These are phyloP conservation scores for Zizania latifolia DNA, from an alignment of 176 grass and related monocot species.

Conservation along the genomic window DNA sequence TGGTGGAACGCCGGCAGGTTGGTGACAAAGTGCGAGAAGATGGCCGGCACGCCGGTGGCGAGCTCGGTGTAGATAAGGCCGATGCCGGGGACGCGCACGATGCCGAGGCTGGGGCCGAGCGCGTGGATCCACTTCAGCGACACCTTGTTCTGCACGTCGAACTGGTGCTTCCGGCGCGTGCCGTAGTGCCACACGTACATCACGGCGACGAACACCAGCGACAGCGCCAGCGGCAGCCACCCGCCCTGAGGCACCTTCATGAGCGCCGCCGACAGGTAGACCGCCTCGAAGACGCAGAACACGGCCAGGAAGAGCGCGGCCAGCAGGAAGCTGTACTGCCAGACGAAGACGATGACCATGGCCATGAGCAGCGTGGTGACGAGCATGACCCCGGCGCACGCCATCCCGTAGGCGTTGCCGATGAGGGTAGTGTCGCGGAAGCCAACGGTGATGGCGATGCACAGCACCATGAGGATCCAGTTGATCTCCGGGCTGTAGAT, in stretches of 20 bases:
- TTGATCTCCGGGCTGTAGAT: slow-evolving; percentile 75
- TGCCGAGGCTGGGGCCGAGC: slow-evolving; percentile 63
- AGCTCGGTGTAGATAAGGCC: slow-evolving; percentile 64
- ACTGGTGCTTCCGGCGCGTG: slow-evolving; percentile 33
- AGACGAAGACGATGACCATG: slow-evolving; percentile 60
- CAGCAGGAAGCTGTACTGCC: slow-evolving; percentile 36
- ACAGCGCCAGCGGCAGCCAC: slow-evolving; percentile 52
- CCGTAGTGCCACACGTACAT: slow-evolving; percentile 86
- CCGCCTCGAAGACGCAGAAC: slow-evolving; percentile 43
- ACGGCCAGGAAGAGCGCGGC: slow-evolving; percentile 37
- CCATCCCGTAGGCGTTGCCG: slow-evolving; percentile 66
- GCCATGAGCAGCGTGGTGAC: slow-evolving; percentile 59
- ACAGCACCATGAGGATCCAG: slow-evolving; percentile 59
- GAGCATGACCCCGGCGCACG: slow-evolving; percentile 54
- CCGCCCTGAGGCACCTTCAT: slow-evolving; percentile 67
- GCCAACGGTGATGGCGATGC: slow-evolving; percentile 41
- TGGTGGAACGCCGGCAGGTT: slow-evolving; percentile 71
- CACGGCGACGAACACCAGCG: slow-evolving; percentile 43
- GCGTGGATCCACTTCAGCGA: slow-evolving; percentile 62
- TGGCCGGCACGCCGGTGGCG: slow-evolving; percentile 49
- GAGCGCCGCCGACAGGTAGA: slow-evolving; percentile 47
- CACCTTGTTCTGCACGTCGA: slow-evolving; percentile 70
- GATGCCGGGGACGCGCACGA: slow-evolving; percentile 64
- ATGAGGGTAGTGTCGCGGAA: slow-evolving; percentile 58
- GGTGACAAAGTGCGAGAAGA: slow-evolving; percentile 77